Evolutionary conservation across 2,329 filamentous ascomycete genomes (phyloP).

Genomic region (Septoria petroselini): DNA sequence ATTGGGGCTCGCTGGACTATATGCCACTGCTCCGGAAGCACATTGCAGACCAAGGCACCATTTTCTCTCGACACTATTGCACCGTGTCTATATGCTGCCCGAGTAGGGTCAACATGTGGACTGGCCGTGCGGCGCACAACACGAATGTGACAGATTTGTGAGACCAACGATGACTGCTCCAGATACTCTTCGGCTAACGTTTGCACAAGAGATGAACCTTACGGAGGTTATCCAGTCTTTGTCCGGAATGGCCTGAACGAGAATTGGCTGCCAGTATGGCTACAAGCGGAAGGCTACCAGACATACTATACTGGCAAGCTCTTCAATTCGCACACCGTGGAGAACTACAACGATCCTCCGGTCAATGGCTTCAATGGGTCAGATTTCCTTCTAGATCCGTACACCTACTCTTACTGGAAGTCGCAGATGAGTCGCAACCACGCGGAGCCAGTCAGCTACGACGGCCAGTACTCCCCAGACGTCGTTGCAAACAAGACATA

Average conservation of each 20-base stretch:
- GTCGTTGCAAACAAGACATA: constrained; percentile 59
- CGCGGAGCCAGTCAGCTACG: constrained; percentile 55
- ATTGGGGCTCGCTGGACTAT: constrained; percentile 57
- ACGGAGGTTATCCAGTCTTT: constrained; percentile 65
- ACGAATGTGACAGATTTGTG: constrained; percentile 63
- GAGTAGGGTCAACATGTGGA: constrained; percentile 62
- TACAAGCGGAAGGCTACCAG: constrained; percentile 64
- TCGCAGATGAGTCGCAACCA: constrained; percentile 34
- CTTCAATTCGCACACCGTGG: constrained; percentile 59
- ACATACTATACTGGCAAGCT: constrained; percentile 69
- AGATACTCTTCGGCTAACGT: background rate
- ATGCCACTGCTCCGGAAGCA: constrained; percentile 59
- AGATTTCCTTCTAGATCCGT: constrained; percentile 56
- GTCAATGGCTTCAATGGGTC: constrained; percentile 58
- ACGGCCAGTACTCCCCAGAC: constrained; percentile 58
- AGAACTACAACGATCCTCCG: constrained; percentile 60
- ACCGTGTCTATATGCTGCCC: constrained; percentile 66
- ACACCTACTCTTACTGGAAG: constrained; percentile 67
- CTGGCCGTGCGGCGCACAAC: constrained; percentile 64
- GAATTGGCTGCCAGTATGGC: constrained; percentile 66
- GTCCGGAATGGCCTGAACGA: constrained; percentile 62
- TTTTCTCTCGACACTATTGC: constrained; percentile 61
- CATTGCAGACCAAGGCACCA: constrained; percentile 41
- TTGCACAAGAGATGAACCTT: constrained; percentile 44
- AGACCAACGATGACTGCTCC: background rate